A percentile compares a stretch with the other conserved stretches of the same genome.
These are phyloP conservation scores for Gonium pectorale DNA, from an alignment of 139 green algal genomes.

Conservation along the genomic window DNA sequence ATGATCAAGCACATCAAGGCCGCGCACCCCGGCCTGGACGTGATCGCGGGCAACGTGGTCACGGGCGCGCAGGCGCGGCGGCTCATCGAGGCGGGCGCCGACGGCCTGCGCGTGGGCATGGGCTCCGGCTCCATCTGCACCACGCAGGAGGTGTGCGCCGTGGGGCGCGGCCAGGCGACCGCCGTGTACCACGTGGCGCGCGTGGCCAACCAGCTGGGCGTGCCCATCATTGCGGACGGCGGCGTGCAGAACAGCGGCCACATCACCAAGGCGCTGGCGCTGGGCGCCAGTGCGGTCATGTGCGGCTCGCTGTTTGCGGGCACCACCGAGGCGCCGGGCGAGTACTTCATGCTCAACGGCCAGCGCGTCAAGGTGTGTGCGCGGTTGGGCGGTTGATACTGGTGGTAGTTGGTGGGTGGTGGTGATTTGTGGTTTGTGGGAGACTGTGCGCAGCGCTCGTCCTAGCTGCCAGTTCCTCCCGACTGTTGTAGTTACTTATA, in stretches of 20 bases:
- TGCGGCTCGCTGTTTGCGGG: conserved; percentile 96
- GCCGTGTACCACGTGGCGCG: conserved; percentile 92
- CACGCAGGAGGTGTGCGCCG: conserved; percentile 93
- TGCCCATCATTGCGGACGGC: conserved; percentile 97
- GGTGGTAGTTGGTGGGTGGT: too few relatives aligned
- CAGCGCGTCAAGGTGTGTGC: conserved; percentile 87
- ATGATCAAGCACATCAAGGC: conserved; percentile 96
- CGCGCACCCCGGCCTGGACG: conserved; percentile 87
- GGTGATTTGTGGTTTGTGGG: too few relatives aligned
- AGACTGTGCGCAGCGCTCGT: too few relatives aligned
- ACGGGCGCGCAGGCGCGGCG: conserved; percentile 75
- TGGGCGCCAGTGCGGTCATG: conserved; percentile 97
- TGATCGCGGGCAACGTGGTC: conserved; percentile 97
- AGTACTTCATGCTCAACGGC: conserved; percentile 86
- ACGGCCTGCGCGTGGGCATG: conserved; percentile 97
- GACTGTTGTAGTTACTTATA: too few relatives aligned
- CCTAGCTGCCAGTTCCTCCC: too few relatives aligned
- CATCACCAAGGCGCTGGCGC: conserved; percentile 95
- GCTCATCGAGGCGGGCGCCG: conserved; percentile 90
- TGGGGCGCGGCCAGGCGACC: conserved; percentile 95
- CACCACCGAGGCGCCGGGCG: conserved; percentile 92
- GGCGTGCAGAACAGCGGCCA: conserved; percentile 97
- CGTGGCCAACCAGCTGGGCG: conserved; percentile 70
- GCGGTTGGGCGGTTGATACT: too few relatives aligned
- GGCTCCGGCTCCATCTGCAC: conserved; percentile 98